These are phyloP conservation scores for Vitis cinerea DNA, from an alignment of 164 flowering plant species.

Conservation along the genomic window DNA sequence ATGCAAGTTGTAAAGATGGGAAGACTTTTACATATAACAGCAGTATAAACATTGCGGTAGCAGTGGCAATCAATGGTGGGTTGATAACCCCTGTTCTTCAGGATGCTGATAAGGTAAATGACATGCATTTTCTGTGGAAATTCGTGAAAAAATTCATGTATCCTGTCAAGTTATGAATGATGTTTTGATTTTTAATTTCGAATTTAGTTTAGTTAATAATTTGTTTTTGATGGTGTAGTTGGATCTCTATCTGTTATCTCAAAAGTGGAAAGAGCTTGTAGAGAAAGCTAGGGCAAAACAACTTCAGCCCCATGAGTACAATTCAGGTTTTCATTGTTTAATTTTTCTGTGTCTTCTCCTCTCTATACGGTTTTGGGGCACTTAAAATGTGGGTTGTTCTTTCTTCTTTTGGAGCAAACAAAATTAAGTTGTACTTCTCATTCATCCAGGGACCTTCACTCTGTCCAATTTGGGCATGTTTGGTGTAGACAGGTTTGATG, in stretches of 20 bases:
- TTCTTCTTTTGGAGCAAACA: neutral
- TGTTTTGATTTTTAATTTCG: neutral
- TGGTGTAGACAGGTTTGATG: slow-evolving; percentile 98
- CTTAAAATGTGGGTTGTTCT: neutral
- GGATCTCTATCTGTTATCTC: slow-evolving; percentile 82
- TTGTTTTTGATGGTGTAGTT: slow-evolving; percentile 37
- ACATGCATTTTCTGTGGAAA: neutral
- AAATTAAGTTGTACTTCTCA: slow-evolving; percentile 9
- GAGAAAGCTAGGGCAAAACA: slow-evolving; percentile 85
- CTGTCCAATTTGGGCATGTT: slow-evolving; percentile 97
- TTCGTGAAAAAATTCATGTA: too few relatives aligned
- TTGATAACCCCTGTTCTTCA: slow-evolving; percentile 93
- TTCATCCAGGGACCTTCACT: slow-evolving; percentile 78
- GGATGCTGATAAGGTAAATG: slow-evolving; percentile 84
- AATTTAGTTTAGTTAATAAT: neutral
- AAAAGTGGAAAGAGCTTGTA: slow-evolving; percentile 86
- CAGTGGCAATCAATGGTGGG: slow-evolving; percentile 92
- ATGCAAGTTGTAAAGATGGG: slow-evolving; percentile 83
- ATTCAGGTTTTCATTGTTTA: slow-evolving; percentile 55
- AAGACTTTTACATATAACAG: slow-evolving; percentile 80
- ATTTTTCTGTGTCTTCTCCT: neutral
- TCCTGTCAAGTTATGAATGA: neutral
- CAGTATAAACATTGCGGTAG: slow-evolving; percentile 80
- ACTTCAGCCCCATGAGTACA: slow-evolving; percentile 88
- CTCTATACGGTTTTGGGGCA: neutral